Evolutionary conservation across 805 yeast species (phyloP).

Genomic region (Candida berthetii): DNA sequence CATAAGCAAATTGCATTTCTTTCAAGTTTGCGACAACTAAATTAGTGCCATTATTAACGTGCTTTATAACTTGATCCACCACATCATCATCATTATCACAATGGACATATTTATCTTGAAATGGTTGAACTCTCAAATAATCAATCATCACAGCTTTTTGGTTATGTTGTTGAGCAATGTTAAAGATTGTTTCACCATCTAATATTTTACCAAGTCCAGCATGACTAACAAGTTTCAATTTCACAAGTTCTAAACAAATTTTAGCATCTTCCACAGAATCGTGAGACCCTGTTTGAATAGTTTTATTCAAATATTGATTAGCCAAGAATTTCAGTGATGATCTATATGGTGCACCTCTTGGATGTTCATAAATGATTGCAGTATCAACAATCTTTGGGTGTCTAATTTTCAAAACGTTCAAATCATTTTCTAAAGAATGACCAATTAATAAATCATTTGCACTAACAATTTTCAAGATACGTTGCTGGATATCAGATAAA

Average conservation of each 20-base stretch:
- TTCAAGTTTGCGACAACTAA: conserved; percentile 50
- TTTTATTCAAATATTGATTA: conserved; percentile 41
- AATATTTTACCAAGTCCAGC: conserved; percentile 50
- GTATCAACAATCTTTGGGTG: conserved; percentile 83
- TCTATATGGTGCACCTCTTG: conserved; percentile 75
- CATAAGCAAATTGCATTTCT: conserved; percentile 46
- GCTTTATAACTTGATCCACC: conserved; percentile 29
- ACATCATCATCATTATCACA: conserved; percentile 58
- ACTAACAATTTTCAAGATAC: conserved; percentile 41
- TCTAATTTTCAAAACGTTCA: conserved; percentile 59
- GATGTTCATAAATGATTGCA: conserved; percentile 66
- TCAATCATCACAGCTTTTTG: conserved; percentile 28
- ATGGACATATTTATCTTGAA: conserved; percentile 24
- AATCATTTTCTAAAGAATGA: conserved; percentile 84
- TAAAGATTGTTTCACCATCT: conserved; percentile 35
- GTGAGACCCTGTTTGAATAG: conserved; percentile 73
- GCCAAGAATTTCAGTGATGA: conserved; percentile 76
- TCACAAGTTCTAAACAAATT: conserved; percentile 73
- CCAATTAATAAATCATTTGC: conserved; percentile 70
- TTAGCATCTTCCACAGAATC: conserved; percentile 82
- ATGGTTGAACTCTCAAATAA: conserved; percentile 19
- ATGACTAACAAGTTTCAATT: conserved; percentile 66
- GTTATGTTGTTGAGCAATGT: conserved; percentile 25
- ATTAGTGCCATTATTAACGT: conserved; percentile 16
- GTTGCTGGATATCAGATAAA: conserved; percentile 58